Percentiles rank a stretch among this genome's conserved stretches.
Conservation (phyloP, 179 eudicot genomes). For the Heliamphora ciliata region DNA sequence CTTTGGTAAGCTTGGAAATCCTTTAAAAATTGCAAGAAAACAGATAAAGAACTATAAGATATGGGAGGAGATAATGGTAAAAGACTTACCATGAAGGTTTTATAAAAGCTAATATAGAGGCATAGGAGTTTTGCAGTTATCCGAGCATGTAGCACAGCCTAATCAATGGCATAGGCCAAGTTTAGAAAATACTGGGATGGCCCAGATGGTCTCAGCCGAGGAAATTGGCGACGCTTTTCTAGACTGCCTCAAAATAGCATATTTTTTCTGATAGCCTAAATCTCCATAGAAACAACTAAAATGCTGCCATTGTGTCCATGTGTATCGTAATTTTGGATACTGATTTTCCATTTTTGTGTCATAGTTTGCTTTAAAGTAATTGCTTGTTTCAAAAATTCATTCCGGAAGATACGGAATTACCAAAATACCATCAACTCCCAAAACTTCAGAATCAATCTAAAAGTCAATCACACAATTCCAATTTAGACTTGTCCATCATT, state of each 20-base stretch:
- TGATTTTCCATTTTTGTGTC: conserved; percentile 1
- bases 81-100: background rate
- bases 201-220: background rate
- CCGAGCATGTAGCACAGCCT: background rate
- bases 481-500: background rate
- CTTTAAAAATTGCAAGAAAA: background rate
- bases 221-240: background rate
- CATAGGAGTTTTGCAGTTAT: background rate
- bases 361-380: background rate
- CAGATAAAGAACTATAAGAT: background rate
- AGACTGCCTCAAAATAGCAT: background rate
- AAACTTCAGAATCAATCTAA: background rate
- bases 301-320: background rate
- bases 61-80: background rate
- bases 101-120: background rate
- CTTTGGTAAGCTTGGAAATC: background rate
- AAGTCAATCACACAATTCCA: background rate
- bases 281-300: conserved; percentile 5
- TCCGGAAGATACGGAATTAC: background rate
- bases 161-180: background rate
- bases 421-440: background rate
- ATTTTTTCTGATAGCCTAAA: conserved; percentile 1
- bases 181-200: background rate
- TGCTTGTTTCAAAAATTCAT: background rate
- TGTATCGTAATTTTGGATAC: background rate